Evolutionary conservation across 768 basidiomycete genomes (phyloP).

Genomic region (Candolleomyces eurysporus): DNA sequence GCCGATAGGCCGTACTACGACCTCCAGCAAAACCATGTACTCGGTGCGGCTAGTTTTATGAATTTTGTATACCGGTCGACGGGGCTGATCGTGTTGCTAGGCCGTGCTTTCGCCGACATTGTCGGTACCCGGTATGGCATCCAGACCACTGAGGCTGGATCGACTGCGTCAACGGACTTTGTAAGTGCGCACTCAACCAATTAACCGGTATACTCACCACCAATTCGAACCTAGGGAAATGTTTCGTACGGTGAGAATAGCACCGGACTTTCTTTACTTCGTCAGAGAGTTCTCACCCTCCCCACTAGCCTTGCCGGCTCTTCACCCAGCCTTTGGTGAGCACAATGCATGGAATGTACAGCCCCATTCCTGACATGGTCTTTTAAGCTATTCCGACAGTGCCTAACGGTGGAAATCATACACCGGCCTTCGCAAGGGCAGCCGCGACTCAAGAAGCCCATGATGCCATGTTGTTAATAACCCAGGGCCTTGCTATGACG

Average conservation of each 20-base stretch:
- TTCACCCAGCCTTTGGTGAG: conserved; percentile 65
- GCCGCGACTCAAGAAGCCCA: conserved; percentile 64
- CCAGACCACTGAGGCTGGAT: conserved; percentile 23
- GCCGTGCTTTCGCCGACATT: conserved; percentile 49
- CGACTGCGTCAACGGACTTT: conserved; percentile 75
- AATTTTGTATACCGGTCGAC: background rate
- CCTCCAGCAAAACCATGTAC: conserved; percentile 53
- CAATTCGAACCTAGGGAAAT: conserved; percentile 53
- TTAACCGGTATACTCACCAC: background rate
- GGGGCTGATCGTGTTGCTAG: conserved; percentile 28
- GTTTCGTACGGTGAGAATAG: conserved; percentile 57
- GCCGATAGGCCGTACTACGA: conserved; percentile 48
- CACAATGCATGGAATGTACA: conserved; percentile 20
- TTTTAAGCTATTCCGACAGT: conserved; percentile 66
- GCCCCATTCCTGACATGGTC: background rate
- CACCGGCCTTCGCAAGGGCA: conserved; percentile 60
- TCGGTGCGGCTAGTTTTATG: conserved; percentile 35
- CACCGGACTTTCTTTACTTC: background rate
- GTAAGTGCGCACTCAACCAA: conserved; percentile 38
- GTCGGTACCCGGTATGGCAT: conserved; percentile 45
- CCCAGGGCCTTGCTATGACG: conserved; percentile 61
- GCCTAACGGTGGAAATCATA: conserved; percentile 74
- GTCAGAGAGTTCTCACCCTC: conserved; percentile 11
- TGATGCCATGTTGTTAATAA: conserved; percentile 49
- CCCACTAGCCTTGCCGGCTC: conserved; percentile 52